Base-by-base conservation (phyloP, 2,329 filamentous ascomycete species). In the Coniochaeta pulveracea region DNA sequence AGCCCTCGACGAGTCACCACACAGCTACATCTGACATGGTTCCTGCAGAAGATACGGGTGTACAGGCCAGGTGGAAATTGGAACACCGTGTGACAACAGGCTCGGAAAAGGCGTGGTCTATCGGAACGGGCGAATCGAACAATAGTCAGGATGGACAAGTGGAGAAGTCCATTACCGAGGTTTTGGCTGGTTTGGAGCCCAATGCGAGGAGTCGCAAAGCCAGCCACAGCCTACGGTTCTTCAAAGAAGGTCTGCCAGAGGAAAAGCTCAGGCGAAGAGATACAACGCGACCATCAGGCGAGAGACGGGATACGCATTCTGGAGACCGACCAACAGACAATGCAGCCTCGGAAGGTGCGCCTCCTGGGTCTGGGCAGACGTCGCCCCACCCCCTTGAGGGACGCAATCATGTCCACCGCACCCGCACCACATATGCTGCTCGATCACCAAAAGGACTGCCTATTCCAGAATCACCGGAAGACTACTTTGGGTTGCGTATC, bases 131-230 rank as follows among this genome's bases (percentile, higher is more conserved):
- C 7, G 62, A 68, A 34, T 51, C 62, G 26, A 51, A 58, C 17
- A 63, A 66, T 34, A 60, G 61, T 27, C 50, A 59, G 38, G 64
- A 71, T 40, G 73, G 73, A 1, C 60, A 73, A 42, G 74, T 79
- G 6, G 74, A 79, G 43, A 72, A 76, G 48, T 76, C 72, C n/a
- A 70, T 79, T 33, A 63, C 70, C 5, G 72, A 77, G 40, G 70
- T 69, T 18, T 61, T 78, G 47, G 64, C 70, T 12, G 72, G 73
- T 3, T 58, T 69, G n/a, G 74, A 78, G 44, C 72, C 63, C 26
- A 76, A 71, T 44, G 69, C 69, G 28, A 69, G 76, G 34, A 83
- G 75, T 46, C 69, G 76, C 43, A 80, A 80, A 52, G 69, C 76
- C 24, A 80, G 74, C 45, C 75, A 80, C 50, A 77, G 72, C 42